Conservation (phyloP, 139 green algal genomes). For the Picochlorum sp. region DNA sequence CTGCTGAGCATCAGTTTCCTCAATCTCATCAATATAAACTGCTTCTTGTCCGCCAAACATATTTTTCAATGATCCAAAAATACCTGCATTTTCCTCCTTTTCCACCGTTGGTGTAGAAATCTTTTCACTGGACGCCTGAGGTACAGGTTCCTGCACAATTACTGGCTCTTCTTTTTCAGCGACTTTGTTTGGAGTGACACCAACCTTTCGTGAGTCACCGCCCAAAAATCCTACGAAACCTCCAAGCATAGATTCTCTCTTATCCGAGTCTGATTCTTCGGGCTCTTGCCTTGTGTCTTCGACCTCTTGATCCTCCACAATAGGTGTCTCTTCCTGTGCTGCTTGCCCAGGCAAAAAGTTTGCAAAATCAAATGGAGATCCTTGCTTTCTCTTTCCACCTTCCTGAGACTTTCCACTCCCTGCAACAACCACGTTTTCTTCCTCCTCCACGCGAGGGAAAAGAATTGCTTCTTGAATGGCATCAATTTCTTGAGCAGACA, state of each 20-base stretch:
- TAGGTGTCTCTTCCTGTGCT: neutral
- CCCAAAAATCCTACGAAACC: neutral
- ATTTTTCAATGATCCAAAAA: neutral
- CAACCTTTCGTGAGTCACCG: neutral
- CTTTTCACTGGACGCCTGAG: slow-evolving; percentile 9
- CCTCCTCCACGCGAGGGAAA: slow-evolving; percentile 9
- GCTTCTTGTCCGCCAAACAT: slow-evolving; percentile 7
- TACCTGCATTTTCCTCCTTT: neutral
- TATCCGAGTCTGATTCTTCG: neutral
- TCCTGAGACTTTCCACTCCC: neutral
- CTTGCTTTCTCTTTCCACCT: slow-evolving; percentile 3
- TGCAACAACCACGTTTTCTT: neutral
- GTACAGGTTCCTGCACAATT: neutral
- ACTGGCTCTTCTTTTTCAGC: slow-evolving; percentile 6
- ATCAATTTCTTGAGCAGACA: slow-evolving; percentile 26
- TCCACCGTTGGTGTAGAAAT: neutral
- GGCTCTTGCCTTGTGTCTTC: slow-evolving; percentile 6
- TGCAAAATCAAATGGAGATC: neutral
- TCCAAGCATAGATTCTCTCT: neutral
- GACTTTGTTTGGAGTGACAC: neutral
- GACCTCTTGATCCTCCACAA: slow-evolving; percentile 12
- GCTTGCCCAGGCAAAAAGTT: neutral
- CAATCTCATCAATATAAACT: slow-evolving; percentile 3
- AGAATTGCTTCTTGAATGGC: slow-evolving; percentile 17
- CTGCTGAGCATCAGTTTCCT: slow-evolving; percentile 16